phyloP scores from a whole-genome alignment of 192 early-diverging fungal genomes.

The Diversispora eburnea region DNA sequence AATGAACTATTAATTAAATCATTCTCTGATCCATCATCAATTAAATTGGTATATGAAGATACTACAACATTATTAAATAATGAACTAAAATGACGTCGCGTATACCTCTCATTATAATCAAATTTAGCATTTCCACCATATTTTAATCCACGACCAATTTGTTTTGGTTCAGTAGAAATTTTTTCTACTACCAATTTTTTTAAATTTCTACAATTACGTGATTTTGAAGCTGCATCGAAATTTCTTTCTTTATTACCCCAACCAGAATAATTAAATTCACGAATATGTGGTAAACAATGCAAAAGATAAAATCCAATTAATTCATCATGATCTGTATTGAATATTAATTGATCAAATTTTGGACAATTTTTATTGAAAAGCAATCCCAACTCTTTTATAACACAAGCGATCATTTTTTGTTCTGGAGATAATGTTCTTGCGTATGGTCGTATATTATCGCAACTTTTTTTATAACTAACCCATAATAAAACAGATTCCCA shows the following conservation, averaged over 20 bases:
- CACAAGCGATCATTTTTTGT: conserved; percentile 9
- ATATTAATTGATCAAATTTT: conserved; percentile 7
- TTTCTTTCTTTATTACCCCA: conserved; percentile 15
- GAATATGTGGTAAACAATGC: conserved; percentile 1
- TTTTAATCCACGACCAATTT: not conserved
- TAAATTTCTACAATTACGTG: conserved; percentile 2
- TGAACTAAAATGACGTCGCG: not conserved
- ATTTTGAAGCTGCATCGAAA: conserved; percentile 3
- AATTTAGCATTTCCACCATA: not conserved
- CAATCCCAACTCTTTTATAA: not conserved
- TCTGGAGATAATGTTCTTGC: not conserved
- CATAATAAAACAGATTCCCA: not conserved
- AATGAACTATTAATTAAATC: not conserved
- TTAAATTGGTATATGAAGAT: not conserved
- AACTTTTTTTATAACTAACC: conserved; percentile 2
- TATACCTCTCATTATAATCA: not conserved
- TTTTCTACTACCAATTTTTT: conserved; percentile 7
- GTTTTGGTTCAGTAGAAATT: conserved; percentile 5
- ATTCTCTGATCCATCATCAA: not conserved
- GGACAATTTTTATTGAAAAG: conserved; percentile 2
- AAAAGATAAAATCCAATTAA: conserved; percentile 1
- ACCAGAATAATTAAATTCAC: conserved; percentile 12
- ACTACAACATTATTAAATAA: not conserved
- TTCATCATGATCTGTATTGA: conserved; percentile 18
- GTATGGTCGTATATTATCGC: not conserved